Evolutionary conservation across 176 grass and related monocot genomes (phyloP).

Genomic region (Oryza coarctata): DNA sequence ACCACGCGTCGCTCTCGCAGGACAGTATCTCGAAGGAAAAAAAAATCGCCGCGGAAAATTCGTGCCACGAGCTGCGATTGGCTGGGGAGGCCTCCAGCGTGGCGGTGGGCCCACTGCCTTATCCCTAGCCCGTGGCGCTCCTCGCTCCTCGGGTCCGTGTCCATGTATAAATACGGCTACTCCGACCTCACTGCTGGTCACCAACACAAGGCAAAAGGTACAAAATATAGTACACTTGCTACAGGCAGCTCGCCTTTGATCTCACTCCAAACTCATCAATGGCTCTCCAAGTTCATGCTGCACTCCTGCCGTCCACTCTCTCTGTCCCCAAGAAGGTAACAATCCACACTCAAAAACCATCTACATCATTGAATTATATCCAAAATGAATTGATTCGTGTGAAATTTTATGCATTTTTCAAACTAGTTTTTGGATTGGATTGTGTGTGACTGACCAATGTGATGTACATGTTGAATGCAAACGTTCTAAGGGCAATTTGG

Average conservation of each 20-base stretch:
- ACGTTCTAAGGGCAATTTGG: not conserved
- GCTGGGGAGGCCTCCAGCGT: conserved; percentile 30
- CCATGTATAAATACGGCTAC: conserved; percentile 51
- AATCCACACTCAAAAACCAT: not conserved
- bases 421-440: not conserved
- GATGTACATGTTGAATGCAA: not conserved
- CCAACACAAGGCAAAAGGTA: conserved; percentile 9
- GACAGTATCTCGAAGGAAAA: conserved; percentile 1
- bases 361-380: not conserved
- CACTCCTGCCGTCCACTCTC: conserved; percentile 63
- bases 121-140: conserved; percentile 52
- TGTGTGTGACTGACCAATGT: not conserved
- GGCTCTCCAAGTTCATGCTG: conserved; percentile 79
- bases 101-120: conserved; percentile 10
- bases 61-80: conserved; percentile 52
- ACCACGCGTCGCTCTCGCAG: not conserved
- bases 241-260: not conserved
- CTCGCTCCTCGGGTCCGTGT: conserved; percentile 24
- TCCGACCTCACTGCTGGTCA: conserved; percentile 29
- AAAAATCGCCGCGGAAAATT: conserved; percentile 59
- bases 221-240: conserved; percentile 5
- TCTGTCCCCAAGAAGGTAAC: conserved; percentile 69
- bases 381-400: not conserved
- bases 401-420: not conserved
- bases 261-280: conserved; percentile 26